These are phyloP conservation scores for Phyllosticta citriasiana DNA, from an alignment of 2,329 filamentous ascomycete genomes.

Conservation along the genomic window DNA sequence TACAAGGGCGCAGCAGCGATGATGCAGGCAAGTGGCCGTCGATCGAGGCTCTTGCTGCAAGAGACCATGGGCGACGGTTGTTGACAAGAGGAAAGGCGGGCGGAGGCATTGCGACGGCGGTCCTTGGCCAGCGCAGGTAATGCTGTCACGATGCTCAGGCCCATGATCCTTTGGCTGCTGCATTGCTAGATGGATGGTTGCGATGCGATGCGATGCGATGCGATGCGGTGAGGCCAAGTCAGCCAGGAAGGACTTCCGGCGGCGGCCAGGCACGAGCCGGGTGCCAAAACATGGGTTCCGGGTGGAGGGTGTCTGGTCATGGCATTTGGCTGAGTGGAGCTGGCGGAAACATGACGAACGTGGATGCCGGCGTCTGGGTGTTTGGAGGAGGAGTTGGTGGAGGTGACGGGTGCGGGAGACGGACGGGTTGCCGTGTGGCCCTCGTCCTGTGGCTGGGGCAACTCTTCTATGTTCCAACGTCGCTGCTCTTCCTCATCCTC, in stretches of 20 bases:
- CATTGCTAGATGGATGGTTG: not conserved
- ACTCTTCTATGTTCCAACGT: not conserved
- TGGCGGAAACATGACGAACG: not conserved
- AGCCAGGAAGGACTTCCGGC: not conserved
- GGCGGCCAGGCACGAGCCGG: not conserved
- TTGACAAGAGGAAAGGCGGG: not conserved
- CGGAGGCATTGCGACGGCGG: not conserved
- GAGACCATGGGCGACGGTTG: not conserved
- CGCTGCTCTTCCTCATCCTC: not conserved
- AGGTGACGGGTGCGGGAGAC: not conserved
- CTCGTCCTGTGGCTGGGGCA: not conserved
- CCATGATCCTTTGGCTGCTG: not conserved
- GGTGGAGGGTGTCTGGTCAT: not conserved
- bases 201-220: not conserved
- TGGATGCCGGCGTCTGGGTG: not conserved
- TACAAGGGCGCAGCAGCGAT: not conserved
- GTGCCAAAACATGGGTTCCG: not conserved
- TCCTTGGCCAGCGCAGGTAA: not conserved
- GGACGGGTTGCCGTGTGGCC: not conserved
- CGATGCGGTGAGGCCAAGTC: not conserved
- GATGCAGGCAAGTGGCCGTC: not conserved
- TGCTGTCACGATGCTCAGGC: not conserved
- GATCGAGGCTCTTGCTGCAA: not conserved
- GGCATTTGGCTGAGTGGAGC: not conserved
- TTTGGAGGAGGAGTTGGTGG: not conserved